These are phyloP conservation scores for Ottelia alismoides DNA, from an alignment of 106 monocot genomes.

Conservation along the genomic window DNA sequence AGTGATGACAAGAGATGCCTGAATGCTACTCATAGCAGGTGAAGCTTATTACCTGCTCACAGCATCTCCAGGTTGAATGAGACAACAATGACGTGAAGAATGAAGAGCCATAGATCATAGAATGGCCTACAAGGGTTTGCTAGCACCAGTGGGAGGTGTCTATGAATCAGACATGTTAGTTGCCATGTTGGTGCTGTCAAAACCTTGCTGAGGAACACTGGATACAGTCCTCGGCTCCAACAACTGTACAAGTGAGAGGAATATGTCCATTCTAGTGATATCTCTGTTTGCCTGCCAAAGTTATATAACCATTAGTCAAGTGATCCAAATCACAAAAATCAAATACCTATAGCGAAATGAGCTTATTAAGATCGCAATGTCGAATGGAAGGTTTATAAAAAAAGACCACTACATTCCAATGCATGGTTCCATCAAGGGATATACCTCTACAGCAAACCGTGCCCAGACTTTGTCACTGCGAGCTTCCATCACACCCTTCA, in stretches of 20 bases:
- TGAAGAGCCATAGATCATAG: background rate
- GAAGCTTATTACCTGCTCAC: conserved; percentile 20
- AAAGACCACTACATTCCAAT: no score
- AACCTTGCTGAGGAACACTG: conserved; percentile 5
- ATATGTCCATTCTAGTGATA: conserved; percentile 91
- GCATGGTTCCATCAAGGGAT: background rate
- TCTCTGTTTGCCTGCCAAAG: conserved; percentile 70
- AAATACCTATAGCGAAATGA: no score
- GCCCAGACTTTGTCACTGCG: conserved; percentile 81
- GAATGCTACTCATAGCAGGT: conserved; percentile 59
- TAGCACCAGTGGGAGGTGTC: no score
- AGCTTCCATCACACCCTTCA: conserved; percentile 89
- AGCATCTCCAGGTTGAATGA: conserved; percentile 17
- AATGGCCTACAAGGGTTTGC: no score
- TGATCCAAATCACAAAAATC: no score
- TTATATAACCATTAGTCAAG: no score
- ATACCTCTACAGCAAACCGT: conserved; percentile 91
- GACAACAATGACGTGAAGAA: background rate
- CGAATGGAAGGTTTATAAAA: background rate
- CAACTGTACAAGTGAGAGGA: conserved; percentile 56
- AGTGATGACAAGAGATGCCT: no score
- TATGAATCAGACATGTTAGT: conserved; percentile 10
- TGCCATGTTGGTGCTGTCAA: conserved; percentile 13
- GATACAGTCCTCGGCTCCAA: conserved; percentile 35
- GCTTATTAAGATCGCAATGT: background rate